Evolutionary conservation across 345 rosid genomes (phyloP).

Genomic region (Eucalyptus pauciflora): DNA sequence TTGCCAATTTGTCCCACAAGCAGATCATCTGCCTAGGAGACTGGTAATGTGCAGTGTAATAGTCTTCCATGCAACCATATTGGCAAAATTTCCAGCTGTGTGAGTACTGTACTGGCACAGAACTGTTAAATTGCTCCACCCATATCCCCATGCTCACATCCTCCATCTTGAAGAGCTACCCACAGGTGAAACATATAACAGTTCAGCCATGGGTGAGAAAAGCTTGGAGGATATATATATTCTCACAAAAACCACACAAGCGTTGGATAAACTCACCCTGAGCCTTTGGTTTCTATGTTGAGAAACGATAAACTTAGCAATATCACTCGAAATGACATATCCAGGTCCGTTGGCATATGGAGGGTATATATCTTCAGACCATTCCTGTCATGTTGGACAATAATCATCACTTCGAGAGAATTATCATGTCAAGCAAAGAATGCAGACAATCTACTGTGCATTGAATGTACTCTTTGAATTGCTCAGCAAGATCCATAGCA

Average conservation of each 20-base stretch:
- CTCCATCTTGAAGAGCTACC: slow-evolving; percentile 97
- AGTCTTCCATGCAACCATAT: slow-evolving; percentile 84
- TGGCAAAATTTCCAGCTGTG: slow-evolving; percentile 98
- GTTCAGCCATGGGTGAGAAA: background rate
- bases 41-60: slow-evolving; percentile 93
- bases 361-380: slow-evolving; percentile 89
- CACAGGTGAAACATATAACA: background rate
- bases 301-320: slow-evolving; percentile 52
- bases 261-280: slow-evolving; percentile 35
- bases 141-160: slow-evolving; percentile 99
- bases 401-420: background rate
- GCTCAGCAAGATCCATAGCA: background rate
- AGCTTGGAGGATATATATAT: background rate
- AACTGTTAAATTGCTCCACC: slow-evolving; percentile 77
- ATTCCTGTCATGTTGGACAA: slow-evolving; percentile 58
- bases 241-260: background rate
- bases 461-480: background rate
- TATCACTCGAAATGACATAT: slow-evolving; percentile 68
- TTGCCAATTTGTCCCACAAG: slow-evolving; percentile 77
- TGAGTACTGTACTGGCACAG: slow-evolving; percentile 65
- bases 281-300: slow-evolving; percentile 56
- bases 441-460: background rate
- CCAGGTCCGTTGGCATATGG: slow-evolving; percentile 98
- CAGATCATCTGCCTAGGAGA: slow-evolving; percentile 96
- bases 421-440: background rate